Evolutionary conservation across 345 rosid genomes (phyloP).

Genomic region (Populus simonii): DNA sequence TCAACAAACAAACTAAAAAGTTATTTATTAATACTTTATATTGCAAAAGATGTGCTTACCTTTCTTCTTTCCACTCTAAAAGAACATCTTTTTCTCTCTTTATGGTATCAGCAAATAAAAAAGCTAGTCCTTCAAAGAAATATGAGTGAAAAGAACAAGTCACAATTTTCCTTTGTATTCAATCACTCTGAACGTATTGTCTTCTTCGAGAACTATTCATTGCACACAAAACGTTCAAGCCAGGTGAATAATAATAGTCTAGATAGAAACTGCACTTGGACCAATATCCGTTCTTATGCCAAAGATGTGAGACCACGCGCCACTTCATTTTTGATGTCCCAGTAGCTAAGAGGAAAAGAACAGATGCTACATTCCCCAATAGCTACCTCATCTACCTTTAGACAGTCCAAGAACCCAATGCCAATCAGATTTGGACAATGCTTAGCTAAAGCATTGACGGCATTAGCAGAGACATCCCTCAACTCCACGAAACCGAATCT

Average conservation of each 20-base stretch:
- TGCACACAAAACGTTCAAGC: slow-evolving; percentile 24
- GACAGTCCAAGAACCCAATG: slow-evolving; percentile 30
- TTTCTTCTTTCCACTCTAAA: too few relatives aligned
- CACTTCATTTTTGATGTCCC: slow-evolving; percentile 38
- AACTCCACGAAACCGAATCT: not conserved
- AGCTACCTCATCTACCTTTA: slow-evolving; percentile 28
- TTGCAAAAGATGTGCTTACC: too few relatives aligned
- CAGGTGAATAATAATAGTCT: slow-evolving; percentile 19
- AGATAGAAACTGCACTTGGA: slow-evolving; percentile 1
- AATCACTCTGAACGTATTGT: slow-evolving; percentile 1
- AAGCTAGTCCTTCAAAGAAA: too few relatives aligned
- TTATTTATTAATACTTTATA: too few relatives aligned
- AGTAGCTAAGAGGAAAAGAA: slow-evolving; percentile 28
- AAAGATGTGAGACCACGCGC: slow-evolving; percentile 27
- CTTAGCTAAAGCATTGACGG: slow-evolving; percentile 33
- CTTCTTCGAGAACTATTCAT: slow-evolving; percentile 30
- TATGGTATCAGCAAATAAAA: too few relatives aligned
- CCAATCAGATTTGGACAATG: slow-evolving; percentile 26
- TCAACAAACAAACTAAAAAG: too few relatives aligned
- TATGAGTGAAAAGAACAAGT: too few relatives aligned
- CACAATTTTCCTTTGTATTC: too few relatives aligned
- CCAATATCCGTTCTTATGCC: slow-evolving; percentile 37
- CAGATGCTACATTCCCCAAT: slow-evolving; percentile 26
- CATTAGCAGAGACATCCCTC: slow-evolving; percentile 27
- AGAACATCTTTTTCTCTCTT: too few relatives aligned